phyloP scores from a whole-genome alignment of 495 filamentous ascomycete species.

The Aspergillus ellipticus region DNA sequence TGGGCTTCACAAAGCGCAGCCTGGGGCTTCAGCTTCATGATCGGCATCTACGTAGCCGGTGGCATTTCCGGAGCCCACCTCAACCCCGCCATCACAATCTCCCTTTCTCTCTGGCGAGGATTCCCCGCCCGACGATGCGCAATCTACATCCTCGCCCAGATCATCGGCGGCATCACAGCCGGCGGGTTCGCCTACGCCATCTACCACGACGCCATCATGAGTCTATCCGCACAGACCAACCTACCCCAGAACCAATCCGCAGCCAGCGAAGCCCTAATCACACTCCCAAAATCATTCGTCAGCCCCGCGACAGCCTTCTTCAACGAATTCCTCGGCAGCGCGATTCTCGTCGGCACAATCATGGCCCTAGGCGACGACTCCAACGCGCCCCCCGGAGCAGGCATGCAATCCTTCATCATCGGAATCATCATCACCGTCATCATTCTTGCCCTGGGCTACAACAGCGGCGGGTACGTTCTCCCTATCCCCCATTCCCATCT shows the following conservation, averaged over 20 bases:
- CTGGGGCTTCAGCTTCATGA: conserved; percentile 43
- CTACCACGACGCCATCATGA: conserved; percentile 38
- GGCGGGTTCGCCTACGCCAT: conserved; percentile 43
- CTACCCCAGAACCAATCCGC: conserved; percentile 19
- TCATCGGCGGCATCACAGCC: conserved; percentile 45
- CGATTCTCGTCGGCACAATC: conserved; percentile 69
- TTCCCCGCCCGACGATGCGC: conserved; percentile 47
- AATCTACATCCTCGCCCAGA: conserved; percentile 43
- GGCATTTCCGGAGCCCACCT: conserved; percentile 53
- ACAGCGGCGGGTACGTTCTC: conserved; percentile 20
- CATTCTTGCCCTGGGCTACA: conserved; percentile 16
- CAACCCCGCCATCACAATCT: conserved; percentile 55
- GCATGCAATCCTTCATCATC: conserved; percentile 47
- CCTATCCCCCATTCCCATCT: not conserved
- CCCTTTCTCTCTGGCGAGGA: conserved; percentile 51
- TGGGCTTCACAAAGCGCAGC: conserved; percentile 16
- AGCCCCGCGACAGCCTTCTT: conserved; percentile 52
- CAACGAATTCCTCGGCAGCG: conserved; percentile 50
- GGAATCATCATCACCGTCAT: conserved; percentile 38
- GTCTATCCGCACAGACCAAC: conserved; percentile 21
- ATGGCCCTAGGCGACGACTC: conserved; percentile 91
- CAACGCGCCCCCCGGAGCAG: conserved; percentile 57
- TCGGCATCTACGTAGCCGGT: conserved; percentile 51
- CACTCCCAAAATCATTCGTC: conserved; percentile 22
- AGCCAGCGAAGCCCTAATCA: conserved; percentile 32